Conservation (phyloP, 2,329 filamentous ascomycete species). For the Balansia obtecta region DNA sequence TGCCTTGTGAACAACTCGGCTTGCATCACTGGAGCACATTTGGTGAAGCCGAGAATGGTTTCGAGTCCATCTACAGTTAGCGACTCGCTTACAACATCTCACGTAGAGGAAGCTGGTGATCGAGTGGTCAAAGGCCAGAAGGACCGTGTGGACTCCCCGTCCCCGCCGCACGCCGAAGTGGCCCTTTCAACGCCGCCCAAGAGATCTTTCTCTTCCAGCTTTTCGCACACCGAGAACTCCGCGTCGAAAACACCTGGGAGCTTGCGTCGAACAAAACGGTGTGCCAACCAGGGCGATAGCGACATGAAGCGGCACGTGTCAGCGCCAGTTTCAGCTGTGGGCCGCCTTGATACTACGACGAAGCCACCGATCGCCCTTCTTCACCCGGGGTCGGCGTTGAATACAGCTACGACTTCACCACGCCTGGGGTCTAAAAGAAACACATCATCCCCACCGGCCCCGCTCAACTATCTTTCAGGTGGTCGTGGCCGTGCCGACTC, state of each 20-base stretch:
- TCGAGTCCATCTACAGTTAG: slow-evolving; percentile 14
- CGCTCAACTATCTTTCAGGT: slow-evolving; percentile 37
- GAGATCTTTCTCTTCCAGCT: slow-evolving; percentile 47
- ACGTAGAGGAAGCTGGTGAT: slow-evolving; percentile 12
- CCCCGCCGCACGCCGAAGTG: slow-evolving; percentile 15
- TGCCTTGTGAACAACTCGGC: slow-evolving; percentile 12
- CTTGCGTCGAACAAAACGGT: slow-evolving; percentile 41
- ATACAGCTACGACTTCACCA: slow-evolving; percentile 11
- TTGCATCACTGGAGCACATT: slow-evolving; percentile 15
- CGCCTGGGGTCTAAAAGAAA: slow-evolving; percentile 27
- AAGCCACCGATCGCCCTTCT: slow-evolving; percentile 6
- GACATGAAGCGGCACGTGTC: slow-evolving; percentile 40
- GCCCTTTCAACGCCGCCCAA: slow-evolving; percentile 33
- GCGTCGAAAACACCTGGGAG: slow-evolving; percentile 41
- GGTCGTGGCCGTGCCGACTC: slow-evolving; percentile 45
- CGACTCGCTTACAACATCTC: slow-evolving; percentile 12
- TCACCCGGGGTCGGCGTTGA: slow-evolving; percentile 8
- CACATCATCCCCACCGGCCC: slow-evolving; percentile 42
- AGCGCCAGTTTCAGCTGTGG: slow-evolving; percentile 29
- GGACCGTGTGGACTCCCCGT: slow-evolving; percentile 12
- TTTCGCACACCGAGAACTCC: slow-evolving; percentile 44
- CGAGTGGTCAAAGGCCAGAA: slow-evolving; percentile 7
- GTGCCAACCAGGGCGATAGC: slow-evolving; percentile 27
- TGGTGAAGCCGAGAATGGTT: slow-evolving; percentile 26
- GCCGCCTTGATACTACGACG: slow-evolving; percentile 8